Base-by-base conservation (phyloP, 768 basidiomycete genomes). In the Exsudoporus frostii region DNA sequence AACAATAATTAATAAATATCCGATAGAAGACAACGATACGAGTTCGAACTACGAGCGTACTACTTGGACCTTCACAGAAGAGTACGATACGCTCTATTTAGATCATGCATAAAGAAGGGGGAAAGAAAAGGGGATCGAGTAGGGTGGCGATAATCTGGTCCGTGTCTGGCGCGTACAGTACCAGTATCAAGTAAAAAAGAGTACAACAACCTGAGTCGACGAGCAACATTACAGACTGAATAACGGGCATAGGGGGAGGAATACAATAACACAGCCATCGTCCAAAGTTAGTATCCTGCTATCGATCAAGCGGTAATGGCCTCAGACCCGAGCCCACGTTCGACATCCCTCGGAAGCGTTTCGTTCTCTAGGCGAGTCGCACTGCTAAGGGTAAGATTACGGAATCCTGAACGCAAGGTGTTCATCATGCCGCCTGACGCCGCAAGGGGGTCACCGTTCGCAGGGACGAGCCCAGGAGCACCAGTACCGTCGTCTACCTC, bases 271-370 rank as follows among this genome's bases (percentile, higher is more conserved):
- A 44, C 14, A 37, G 4, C 5, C 11, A 3, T 61, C 46, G 22
- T 51, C 33, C 37, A 39, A 34, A n/a, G 11, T 19, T 11, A 44
- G 8, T 13, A 10, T 22, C 14, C 11, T 19, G 10, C 22, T 5
- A 29, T 42, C 34, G 15, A 30, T 65, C 46, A 65, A 49, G 51
- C 46, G 17, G 53, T 19, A 19, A 50, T 25, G 5, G 49, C 29
- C 40, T 57, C 61, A 1, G 55, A 14, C 4, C 44, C 60, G 5
- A 52, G n/a, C 6, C 63, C 67, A 19, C 60, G 69, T 30, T 67
- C 67, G 11, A 63, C 56, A 27, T 71, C 68, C 19, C 67, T 57
- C 2, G 70, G 61, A 7, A 76, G 72, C 1, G 57, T 57, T 14
- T 62, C 62, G 15, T 50, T 48, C 29, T 71, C 68, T 14, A 40